Base-by-base conservation (phyloP, 1,139 yeast species). In the Pichia sp. region DNA sequence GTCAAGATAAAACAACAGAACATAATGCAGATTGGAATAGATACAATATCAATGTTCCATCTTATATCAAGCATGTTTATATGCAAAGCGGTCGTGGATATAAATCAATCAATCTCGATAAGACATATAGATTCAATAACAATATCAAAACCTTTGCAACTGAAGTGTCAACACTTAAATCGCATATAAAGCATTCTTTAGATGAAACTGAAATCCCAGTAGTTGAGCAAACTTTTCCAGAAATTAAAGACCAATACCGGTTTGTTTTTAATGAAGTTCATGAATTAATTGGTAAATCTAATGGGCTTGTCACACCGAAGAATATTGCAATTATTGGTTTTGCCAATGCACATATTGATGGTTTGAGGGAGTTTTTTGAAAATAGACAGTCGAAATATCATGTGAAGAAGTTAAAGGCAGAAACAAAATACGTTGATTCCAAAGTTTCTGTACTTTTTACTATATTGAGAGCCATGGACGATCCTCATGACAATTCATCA, bases 241-340 rank as follows among this genome's bases (percentile, higher is more conserved):
- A 64, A 10, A 52, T 57, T 2, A 33, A 42, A 3, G 69, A 71
- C 9, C 80, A 75, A 48, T 61, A 60, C 38, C 62, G 65, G 9
- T 75, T 67, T 50, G 66, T 77, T 4, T 64, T 66, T 4, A 49
- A 60, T 28, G 84, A 78, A 53, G 70, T 77, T 8, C 54, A 67
- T 4, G 53, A 78, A 32, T 53, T 78, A 7, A 61, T 72, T 0
- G 56, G 67, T 26, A 60, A 64, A 23, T 75, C 77, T 62, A 71
- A 75, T 1, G 79, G 78, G 0, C 50, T 61, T 3, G 56, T 78
- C 11, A 64, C 62, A 38, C 71, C 72, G 1, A 63, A 67, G 9
- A 88, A 83, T 56, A 71, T 81, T 52, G 73, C 77, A 1, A 64
- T 83, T 3, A 58, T 83, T 31, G 66, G 79, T 0, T 64, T 76